phyloP scores from a whole-genome alignment of 2,329 filamentous ascomycete species.

The Arthroderma sp. region DNA sequence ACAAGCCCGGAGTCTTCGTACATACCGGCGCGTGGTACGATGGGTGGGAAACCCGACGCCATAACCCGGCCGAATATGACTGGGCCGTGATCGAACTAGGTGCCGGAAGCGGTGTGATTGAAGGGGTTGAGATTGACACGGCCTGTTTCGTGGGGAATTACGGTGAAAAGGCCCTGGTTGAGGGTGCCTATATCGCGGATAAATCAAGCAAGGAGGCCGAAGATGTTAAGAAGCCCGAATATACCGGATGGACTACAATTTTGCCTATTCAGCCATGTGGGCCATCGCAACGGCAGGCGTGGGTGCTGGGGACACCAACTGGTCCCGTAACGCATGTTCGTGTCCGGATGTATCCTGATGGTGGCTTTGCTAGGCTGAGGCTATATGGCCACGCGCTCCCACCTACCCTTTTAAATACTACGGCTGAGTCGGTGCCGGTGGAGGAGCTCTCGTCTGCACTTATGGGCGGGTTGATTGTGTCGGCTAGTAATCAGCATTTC shows the following conservation, averaged over 20 bases:
- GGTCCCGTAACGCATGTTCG: constrained; percentile 30
- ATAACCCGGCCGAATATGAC: constrained; percentile 45
- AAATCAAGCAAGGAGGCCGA: constrained; percentile 10
- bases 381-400: constrained; percentile 32
- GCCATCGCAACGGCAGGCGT: constrained; percentile 29
- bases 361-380: constrained; percentile 30
- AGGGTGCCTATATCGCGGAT: constrained; percentile 19
- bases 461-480: constrained; percentile 27
- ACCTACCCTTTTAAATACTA: constrained; percentile 12
- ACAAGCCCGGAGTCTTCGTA: constrained; percentile 44
- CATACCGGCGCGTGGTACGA: constrained; percentile 52
- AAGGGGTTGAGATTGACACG: constrained; percentile 34
- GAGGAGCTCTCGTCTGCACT: constrained; percentile 31
- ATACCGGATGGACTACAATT: constrained; percentile 26
- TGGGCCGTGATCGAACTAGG: constrained; percentile 48
- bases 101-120: constrained; percentile 30
- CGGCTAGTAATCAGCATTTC: constrained; percentile 30
- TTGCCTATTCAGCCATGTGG: constrained; percentile 27
- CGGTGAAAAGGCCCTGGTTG: constrained; percentile 29
- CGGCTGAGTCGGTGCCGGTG: constrained; percentile 6
- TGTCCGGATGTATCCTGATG: constrained; percentile 34
- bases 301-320: constrained; percentile 22
- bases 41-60: constrained; percentile 50
- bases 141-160: constrained; percentile 34
- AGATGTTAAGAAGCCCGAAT: constrained; percentile 8